A percentile compares a stretch with the other conserved stretches of the same genome.
These are phyloP conservation scores for Trichosporon sp. DNA, from an alignment of 1,284 basidiomycete species.

Conservation along the genomic window DNA sequence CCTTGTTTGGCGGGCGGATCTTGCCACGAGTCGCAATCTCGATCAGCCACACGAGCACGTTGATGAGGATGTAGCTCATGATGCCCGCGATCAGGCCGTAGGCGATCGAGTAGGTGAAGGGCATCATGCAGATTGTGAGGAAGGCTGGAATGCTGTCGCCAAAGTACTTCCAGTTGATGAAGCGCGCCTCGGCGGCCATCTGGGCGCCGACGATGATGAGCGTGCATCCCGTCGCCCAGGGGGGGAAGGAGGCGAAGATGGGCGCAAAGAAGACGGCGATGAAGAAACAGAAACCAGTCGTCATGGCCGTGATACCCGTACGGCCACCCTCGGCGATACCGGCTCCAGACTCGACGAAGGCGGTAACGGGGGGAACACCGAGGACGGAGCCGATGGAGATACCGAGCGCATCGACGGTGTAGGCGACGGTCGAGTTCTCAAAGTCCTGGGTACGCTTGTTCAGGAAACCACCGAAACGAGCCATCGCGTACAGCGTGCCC, in stretches of 20 bases:
- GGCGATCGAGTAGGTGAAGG: conserved; percentile 56
- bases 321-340: conserved; percentile 68
- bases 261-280: conserved; percentile 83
- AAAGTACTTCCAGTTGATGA: conserved; percentile 84
- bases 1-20: conserved; percentile 15
- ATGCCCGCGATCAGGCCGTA: conserved; percentile 22
- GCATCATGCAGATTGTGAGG: conserved; percentile 67
- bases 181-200: conserved; percentile 80
- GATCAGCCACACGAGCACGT: conserved; percentile 13
- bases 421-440: conserved; percentile 76
- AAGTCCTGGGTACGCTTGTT: conserved; percentile 81
- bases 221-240: conserved; percentile 83
- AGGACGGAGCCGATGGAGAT: conserved; percentile 52
- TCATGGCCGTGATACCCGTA: conserved; percentile 75
- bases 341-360: conserved; percentile 58
- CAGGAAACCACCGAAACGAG: conserved; percentile 81
- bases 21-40: conserved; percentile 12
- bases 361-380: conserved; percentile 81
- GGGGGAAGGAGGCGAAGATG: conserved; percentile 78
- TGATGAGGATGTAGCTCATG: conserved; percentile 19
- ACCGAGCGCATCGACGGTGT: conserved; percentile 56
- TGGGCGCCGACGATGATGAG: conserved; percentile 79
- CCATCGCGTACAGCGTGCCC: conserved; percentile 84
- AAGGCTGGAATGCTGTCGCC: conserved; percentile 82
- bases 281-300: conserved; percentile 73